Evolutionary conservation across 2,329 filamentous ascomycete species (phyloP).

Genomic region (Ophiostoma ips): DNA sequence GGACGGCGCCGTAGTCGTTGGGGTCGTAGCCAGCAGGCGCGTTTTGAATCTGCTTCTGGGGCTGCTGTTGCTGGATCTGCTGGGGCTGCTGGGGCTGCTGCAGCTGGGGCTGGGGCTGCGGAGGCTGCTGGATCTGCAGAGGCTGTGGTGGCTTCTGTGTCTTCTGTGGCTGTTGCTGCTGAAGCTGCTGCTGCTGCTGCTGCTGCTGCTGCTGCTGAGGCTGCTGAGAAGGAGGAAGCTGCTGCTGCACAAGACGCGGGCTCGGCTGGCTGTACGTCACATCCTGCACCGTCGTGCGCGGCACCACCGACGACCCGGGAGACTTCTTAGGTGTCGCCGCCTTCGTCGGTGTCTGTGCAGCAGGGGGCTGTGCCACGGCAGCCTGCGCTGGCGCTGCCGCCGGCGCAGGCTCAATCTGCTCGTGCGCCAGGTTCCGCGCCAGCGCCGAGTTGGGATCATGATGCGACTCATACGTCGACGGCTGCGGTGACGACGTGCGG

Average conservation of each 20-base stretch:
- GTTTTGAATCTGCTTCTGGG: constrained; percentile 18
- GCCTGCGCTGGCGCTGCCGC: neutral
- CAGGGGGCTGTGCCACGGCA: neutral
- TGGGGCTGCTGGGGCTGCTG: neutral
- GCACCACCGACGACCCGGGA: neutral
- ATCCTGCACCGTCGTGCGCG: neutral
- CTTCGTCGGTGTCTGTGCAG: neutral
- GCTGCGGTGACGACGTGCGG: constrained; percentile 88
- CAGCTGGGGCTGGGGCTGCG: constrained; percentile 7
- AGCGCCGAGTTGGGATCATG: constrained; percentile 67
- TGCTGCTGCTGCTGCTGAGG: constrained; percentile 16
- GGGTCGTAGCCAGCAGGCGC: constrained; percentile 25
- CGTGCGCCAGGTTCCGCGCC: constrained; percentile 43
- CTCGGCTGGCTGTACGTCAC: neutral
- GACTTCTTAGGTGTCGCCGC: neutral
- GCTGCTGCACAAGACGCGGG: neutral
- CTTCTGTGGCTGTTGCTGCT: neutral
- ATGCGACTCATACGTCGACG: constrained; percentile 83
- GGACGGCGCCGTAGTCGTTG: constrained; percentile 59
- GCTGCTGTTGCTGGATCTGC: constrained; percentile 15
- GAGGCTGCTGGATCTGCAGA: constrained; percentile 14
- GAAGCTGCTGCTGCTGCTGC: constrained; percentile 5
- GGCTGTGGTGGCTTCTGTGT: constrained; percentile 12
- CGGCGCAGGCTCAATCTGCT: neutral
- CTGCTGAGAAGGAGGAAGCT: constrained; percentile 11